Conservation (phyloP, 768 basidiomycete genomes). For the Rhodosporidiobolus odoratus region DNA sequence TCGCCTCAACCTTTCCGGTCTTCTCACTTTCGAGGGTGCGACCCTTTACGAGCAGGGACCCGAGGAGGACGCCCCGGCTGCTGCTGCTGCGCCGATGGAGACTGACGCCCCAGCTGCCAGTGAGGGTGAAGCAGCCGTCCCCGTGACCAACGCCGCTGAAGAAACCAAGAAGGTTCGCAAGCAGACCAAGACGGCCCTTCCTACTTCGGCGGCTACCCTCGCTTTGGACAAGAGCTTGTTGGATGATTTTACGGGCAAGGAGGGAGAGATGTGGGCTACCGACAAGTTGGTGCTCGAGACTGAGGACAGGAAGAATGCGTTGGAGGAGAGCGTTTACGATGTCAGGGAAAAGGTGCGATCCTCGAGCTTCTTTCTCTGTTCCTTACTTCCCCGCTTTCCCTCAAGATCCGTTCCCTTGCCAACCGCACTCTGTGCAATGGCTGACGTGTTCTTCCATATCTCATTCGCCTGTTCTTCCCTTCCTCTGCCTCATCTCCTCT, state of each 20-base stretch:
- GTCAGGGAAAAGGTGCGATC: constrained; percentile 35
- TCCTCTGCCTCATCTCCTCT: constrained; percentile 42
- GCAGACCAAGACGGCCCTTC: constrained; percentile 73
- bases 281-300: constrained; percentile 98
- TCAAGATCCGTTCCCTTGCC: background rate
- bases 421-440: constrained; percentile 49
- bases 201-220: constrained; percentile 62
- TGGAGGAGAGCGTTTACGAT: constrained; percentile 98
- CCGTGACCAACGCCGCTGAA: constrained; percentile 46
- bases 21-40: constrained; percentile 76
- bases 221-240: constrained; percentile 62
- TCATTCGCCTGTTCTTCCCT: constrained; percentile 49
- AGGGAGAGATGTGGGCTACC: constrained; percentile 77
- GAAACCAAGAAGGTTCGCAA: constrained; percentile 70
- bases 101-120: constrained; percentile 53
- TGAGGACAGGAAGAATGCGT: constrained; percentile 97
- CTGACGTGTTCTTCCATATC: constrained; percentile 46
- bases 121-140: constrained; percentile 30
- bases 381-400: background rate
- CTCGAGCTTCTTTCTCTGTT: background rate
- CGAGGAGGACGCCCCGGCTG: constrained; percentile 58
- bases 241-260: constrained; percentile 68
- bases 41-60: constrained; percentile 68
- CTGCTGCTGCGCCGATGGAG: constrained; percentile 56
- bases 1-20: constrained; percentile 75